Evolutionary conservation across 108 stramenopile genomes (phyloP), one percentile per base, ranked within the genome.

Genomic region (Fistulifera pelliculosa): DNA sequence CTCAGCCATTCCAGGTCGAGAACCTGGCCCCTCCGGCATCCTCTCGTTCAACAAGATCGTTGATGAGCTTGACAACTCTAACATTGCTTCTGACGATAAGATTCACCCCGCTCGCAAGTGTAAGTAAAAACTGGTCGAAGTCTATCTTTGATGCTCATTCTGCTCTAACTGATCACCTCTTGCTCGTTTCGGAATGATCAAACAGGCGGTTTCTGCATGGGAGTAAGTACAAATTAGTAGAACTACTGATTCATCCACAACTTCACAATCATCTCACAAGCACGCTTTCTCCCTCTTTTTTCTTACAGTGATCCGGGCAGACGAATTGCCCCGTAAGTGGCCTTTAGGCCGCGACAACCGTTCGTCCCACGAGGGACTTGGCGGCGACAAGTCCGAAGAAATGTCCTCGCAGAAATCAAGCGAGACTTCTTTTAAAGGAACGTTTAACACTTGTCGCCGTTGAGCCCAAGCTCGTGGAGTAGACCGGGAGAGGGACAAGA

Each of bases 261-360:
- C 35, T 22, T 48, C 4, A 45, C 21, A 52, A 41, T 31, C 38
- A 14, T 22, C 52, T 19, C 42, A n/a, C n/a, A n/a, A n/a, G n/a
- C n/a, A n/a, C n/a, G n/a, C n/a, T n/a, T n/a, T n/a, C n/a, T n/a
- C n/a, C n/a, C n/a, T 35, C 35, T 53, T 41, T 8, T 47, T 51
- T 19, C 31, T 45, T 43, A 26, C 62, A 72, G 70, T 79, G 78
- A 79, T 16, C 78, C 78, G 78, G 78, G 74, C 74, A 75, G 78
- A 79, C 78, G 63, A 79, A 79, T 60, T 79, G 77, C 60, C 76
- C 76, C 17, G 76, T 78, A 53, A 68, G 66, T 52, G 76, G 76
- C 60, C 70, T 78, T 40, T 78, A 78, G 51, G 48, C 49, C 53
- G 54, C 47, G 67, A 57, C 39, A 28, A 38, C 61, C 72, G 64